These are phyloP conservation scores for Tephrocybe sp. DNA, from an alignment of 768 basidiomycete species.

Conservation along the genomic window DNA sequence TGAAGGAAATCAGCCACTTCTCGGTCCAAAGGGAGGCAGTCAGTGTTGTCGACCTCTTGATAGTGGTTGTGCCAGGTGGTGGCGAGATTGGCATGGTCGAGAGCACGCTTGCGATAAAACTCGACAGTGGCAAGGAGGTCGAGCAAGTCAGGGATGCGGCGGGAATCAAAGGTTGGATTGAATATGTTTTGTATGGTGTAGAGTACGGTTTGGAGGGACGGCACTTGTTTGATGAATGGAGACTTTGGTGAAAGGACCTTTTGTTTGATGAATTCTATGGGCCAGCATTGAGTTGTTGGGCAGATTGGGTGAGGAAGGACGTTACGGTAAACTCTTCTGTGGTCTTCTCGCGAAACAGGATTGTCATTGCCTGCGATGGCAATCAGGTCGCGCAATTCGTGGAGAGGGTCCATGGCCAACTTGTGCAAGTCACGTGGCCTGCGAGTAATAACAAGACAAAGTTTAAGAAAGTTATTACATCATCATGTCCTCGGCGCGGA, in stretches of 20 bases:
- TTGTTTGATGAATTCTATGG: conserved; percentile 22
- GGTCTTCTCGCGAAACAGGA: conserved; percentile 6
- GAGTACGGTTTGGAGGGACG: conserved; percentile 28
- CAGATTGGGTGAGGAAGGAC: too few species aligned
- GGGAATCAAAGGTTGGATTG: conserved; percentile 19
- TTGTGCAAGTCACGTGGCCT: neutral
- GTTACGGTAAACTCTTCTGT: conserved; percentile 19
- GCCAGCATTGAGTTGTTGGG: too few species aligned
- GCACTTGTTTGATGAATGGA: conserved; percentile 18
- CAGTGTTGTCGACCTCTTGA: conserved; percentile 13
- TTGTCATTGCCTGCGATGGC: conserved; percentile 10
- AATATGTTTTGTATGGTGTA: conserved; percentile 32
- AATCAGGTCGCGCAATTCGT: conserved; percentile 17
- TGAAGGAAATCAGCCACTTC: conserved; percentile 22
- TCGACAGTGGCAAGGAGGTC: conserved; percentile 35
- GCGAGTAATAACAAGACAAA: too few species aligned
- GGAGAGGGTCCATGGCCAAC: conserved; percentile 10
- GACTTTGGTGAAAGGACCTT: conserved; percentile 23
- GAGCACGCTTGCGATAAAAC: conserved; percentile 29
- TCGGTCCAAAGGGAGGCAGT: conserved; percentile 10
- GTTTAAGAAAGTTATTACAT: neutral
- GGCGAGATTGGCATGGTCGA: conserved; percentile 24
- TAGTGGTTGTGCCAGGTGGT: conserved; percentile 28
- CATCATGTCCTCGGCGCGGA: too few species aligned
- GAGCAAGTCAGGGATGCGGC: conserved; percentile 31